phyloP scores from a whole-genome alignment of 805 yeast species.

The Metschnikowia borealis region DNA sequence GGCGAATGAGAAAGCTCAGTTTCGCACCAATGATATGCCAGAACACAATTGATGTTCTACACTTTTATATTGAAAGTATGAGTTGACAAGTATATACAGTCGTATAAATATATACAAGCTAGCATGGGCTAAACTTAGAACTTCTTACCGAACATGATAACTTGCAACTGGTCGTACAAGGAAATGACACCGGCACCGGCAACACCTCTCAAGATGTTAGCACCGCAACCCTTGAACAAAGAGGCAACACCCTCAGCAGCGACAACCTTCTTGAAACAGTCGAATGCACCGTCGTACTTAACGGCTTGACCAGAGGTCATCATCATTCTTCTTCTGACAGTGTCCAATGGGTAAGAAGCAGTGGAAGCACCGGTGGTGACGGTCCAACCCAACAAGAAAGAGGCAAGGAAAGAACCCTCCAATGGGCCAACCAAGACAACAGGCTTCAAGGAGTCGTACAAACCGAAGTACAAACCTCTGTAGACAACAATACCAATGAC shows the following conservation, averaged over 20 bases:
- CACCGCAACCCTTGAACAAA: slow-evolving; percentile 98
- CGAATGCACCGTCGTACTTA: slow-evolving; percentile 92
- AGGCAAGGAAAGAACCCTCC: slow-evolving; percentile 91
- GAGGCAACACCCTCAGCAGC: slow-evolving; percentile 94
- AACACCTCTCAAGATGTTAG: slow-evolving; percentile 99
- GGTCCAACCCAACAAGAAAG: slow-evolving; percentile 95
- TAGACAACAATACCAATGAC: slow-evolving; percentile 96
- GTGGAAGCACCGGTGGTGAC: slow-evolving; percentile 98
- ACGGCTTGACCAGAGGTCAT: slow-evolving; percentile 99
- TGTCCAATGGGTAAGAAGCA: slow-evolving; percentile 98
- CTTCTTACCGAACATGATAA: slow-evolving; percentile 94
- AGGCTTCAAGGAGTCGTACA: slow-evolving; percentile 95
- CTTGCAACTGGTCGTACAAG: slow-evolving; percentile 94
- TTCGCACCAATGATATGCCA: neutral
- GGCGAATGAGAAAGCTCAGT: neutral
- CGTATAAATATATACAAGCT: slow-evolving; percentile 19
- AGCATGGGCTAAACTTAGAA: slow-evolving; percentile 38
- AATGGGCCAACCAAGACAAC: slow-evolving; percentile 89
- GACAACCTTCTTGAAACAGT: slow-evolving; percentile 86
- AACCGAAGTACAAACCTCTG: slow-evolving; percentile 99
- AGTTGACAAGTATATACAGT: slow-evolving; percentile 8
- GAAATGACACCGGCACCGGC: slow-evolving; percentile 99
- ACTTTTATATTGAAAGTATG: neutral
- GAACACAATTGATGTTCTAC: neutral
- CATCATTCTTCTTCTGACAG: slow-evolving; percentile 99